Evolutionary conservation across 2,329 filamentous ascomycete species (phyloP).

Genomic region (Clarireedia sp.): DNA sequence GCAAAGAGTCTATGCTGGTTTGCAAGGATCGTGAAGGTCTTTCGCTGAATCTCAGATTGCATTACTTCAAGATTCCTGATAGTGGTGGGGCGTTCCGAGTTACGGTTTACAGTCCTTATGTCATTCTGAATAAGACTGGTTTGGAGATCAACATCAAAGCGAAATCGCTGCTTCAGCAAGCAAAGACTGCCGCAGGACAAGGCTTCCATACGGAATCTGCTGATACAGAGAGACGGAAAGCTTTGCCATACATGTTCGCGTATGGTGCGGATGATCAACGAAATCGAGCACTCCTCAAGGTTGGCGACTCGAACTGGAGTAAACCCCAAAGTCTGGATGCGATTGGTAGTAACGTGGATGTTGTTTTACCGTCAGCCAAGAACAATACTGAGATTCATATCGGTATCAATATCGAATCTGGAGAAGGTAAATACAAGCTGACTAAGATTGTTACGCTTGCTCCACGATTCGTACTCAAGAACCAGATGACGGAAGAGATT

Average conservation of each 20-base stretch:
- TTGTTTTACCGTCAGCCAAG: slow-evolving; percentile 66
- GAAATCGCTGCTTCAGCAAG: slow-evolving; percentile 79
- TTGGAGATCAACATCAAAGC: slow-evolving; percentile 80
- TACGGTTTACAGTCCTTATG: slow-evolving; percentile 88
- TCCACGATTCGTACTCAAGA: slow-evolving; percentile 88
- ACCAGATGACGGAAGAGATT: slow-evolving; percentile 82
- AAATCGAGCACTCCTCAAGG: slow-evolving; percentile 80
- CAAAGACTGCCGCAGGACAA: slow-evolving; percentile 77
- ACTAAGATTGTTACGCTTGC: slow-evolving; percentile 91
- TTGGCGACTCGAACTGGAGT: slow-evolving; percentile 90
- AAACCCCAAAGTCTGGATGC: slow-evolving; percentile 97
- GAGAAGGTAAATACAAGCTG: slow-evolving; percentile 95
- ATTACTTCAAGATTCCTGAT: slow-evolving; percentile 85
- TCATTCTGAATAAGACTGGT: slow-evolving; percentile 91
- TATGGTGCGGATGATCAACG: slow-evolving; percentile 81
- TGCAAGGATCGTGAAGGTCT: slow-evolving; percentile 82
- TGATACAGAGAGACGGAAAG: slow-evolving; percentile 55
- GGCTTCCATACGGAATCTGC: slow-evolving; percentile 46
- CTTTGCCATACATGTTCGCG: slow-evolving; percentile 92
- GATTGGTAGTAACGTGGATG: slow-evolving; percentile 85
- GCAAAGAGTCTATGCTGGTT: slow-evolving; percentile 67
- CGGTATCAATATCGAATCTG: slow-evolving; percentile 80
- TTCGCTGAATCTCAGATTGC: slow-evolving; percentile 71
- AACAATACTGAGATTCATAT: slow-evolving; percentile 77
- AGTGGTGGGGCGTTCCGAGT: slow-evolving; percentile 95